Evolutionary conservation across 2,329 filamentous ascomycete genomes (phyloP), one percentile per base, ranked within the genome.

Genomic region (Pseudocercospora fijiensis): DNA sequence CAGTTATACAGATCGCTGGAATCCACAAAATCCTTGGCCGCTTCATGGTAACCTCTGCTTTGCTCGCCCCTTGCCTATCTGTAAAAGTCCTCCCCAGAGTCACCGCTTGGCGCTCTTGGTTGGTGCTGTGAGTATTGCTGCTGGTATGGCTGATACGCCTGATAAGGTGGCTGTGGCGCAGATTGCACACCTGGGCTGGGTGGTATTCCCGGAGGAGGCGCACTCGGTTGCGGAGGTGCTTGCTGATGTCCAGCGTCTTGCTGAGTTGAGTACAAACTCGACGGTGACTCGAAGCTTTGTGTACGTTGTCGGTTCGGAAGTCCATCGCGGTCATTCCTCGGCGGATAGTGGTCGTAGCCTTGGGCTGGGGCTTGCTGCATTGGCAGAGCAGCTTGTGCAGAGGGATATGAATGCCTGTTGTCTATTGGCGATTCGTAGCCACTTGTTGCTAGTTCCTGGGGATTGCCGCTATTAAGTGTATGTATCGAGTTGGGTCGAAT

Each of bases 401-500:
- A 71, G 57, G 71, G 70, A 65, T 79, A 78, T 18, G 76, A 77
- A 49, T 79, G 77, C 11, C 80, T 73, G 63, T 77, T 78, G 66
- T 82, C 80, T 2, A 80, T 69, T 1, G 81, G 81, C 7, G 78
- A 80, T 65, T 82, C 80, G 64, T 78, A 81, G 26, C 79, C 77
- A 10, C 77, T 75, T 4, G 80, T 80, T 18, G 79, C 77, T 18
- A 83, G 74, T 69, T 83, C 81, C 64, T 82, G 81, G 4, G 81
- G 81, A 52, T 76, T 74, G 22, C 76, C 76, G 55, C 69, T 71
- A 66, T 76, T 76, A 11, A 76, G 71, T 0, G 75, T 76, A 69
- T 74, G 77, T 73, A 72, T 79, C 70, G 63, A 77, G 63, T 69
- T 75, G 10, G 75, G 75, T 53, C 74, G 67, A 68, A 72, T 81